A percentile compares a stretch with the other conserved stretches of the same genome.
Conservation (phyloP, 768 basidiomycete species). For the Pholiota molesta region DNA sequence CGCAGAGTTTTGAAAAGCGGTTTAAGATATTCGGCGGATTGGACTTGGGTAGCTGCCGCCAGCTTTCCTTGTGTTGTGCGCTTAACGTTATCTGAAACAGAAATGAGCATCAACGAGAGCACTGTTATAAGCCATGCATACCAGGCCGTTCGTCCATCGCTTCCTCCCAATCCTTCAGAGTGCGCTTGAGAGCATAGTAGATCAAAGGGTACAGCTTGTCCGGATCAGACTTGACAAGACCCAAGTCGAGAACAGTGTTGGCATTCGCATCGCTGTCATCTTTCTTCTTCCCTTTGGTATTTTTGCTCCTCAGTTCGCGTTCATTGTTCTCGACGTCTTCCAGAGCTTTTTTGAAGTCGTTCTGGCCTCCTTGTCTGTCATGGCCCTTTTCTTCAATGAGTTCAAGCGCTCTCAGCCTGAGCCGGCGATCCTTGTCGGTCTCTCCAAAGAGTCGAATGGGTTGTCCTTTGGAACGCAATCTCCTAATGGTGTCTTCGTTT, state of each 20-base stretch:
- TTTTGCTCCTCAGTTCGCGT: constrained; percentile 62
- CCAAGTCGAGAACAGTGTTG: constrained; percentile 73
- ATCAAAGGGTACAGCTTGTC: constrained; percentile 97
- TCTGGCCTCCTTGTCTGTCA: constrained; percentile 82
- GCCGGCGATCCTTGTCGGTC: constrained; percentile 88
- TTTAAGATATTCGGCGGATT: constrained; percentile 96
- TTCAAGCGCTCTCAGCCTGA: constrained; percentile 91
- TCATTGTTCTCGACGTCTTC: constrained; percentile 87
- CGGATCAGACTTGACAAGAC: constrained; percentile 84
- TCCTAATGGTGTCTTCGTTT: constrained; percentile 87
- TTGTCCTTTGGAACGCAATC: constrained; percentile 89
- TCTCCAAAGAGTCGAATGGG: constrained; percentile 96
- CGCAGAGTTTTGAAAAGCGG: constrained; percentile 92
- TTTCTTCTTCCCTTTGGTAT: constrained; percentile 63
- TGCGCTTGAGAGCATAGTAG: constrained; percentile 92
- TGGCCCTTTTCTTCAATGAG: constrained; percentile 90
- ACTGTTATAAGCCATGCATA: constrained; percentile 32
- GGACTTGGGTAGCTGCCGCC: constrained; percentile 93
- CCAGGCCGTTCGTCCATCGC: constrained; percentile 94
- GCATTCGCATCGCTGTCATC: constrained; percentile 58
- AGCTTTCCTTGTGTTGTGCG: constrained; percentile 89
- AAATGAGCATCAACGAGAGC: constrained; percentile 3
- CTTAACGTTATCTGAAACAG: constrained; percentile 72
- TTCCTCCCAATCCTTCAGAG: constrained; percentile 95
- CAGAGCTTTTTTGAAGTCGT: constrained; percentile 90